Base-by-base conservation (phyloP, 495 filamentous ascomycete species). In the Clavariopsis aquatica region DNA sequence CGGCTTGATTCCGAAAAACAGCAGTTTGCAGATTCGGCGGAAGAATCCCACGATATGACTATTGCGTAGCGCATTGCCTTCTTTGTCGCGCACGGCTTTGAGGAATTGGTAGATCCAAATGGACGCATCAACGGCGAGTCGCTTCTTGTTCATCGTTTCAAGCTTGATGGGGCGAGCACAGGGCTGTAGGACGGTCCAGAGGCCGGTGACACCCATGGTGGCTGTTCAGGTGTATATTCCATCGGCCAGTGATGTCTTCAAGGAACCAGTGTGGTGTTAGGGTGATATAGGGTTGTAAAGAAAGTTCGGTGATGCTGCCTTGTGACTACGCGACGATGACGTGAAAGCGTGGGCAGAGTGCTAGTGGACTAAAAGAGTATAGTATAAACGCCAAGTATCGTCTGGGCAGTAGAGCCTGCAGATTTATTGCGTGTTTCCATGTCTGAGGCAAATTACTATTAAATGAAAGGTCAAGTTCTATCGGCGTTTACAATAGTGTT, bases 71-170 rank as follows among this genome's bases (percentile, higher is more conserved):
- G 94, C 95, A 72, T 98, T 96, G 41, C 94, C 94, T 78, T 98
- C 94, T 71, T 96, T 96, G 77, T 98, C 94, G 69, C 94, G 92
- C 1, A 98, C 95, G 19, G 94, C 94, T 78, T 98, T 98, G 65
- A 98, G 84, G 73, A 98, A 98, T 74, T 98, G 94, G 79, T 98
- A 98, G 62, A 98, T 97, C 94, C 94, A 98, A 71, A 98, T 98
- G 2, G 92, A 96, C 55, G 95, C 94, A 77, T 98, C 94, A 75
- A 98, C 90, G 28, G 94, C 94, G 62, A 98, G 86, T 23, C 94
- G 91, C 74, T 96, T 96, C 63, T 87, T 88, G 74, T 96, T 96
- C 54, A 98, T 87, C 1, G 94, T 96, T 73, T 95, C 91, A 69
- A 98, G 89, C 76, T 96, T 96, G 62, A 94, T 92, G 19, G 89